Evolutionary conservation across 163 green algal genomes (phyloP).

Genomic region (Scenedesmus sp.): DNA sequence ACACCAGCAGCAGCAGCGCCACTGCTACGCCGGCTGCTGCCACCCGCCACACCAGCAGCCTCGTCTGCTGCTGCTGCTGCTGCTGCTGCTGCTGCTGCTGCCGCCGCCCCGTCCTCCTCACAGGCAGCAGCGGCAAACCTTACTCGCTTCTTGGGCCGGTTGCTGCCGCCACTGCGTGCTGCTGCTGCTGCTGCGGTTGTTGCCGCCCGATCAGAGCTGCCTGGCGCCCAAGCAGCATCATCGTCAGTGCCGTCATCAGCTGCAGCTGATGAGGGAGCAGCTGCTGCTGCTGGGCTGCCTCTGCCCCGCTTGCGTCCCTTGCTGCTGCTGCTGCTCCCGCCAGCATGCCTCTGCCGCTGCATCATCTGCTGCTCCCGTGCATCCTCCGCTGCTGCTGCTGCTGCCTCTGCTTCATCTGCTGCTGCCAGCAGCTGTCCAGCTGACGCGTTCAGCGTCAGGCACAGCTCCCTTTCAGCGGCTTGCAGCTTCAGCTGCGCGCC

Average conservation of each 20-base stretch:
- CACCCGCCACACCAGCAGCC: not conserved
- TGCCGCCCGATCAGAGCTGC: not conserved
- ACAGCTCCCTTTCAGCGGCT: constrained; percentile 76
- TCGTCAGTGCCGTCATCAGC: not conserved
- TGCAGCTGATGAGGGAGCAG: not conserved
- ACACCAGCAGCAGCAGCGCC: not conserved
- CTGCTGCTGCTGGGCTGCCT: not conserved
- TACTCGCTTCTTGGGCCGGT: constrained; percentile 6
- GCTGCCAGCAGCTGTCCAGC: constrained; percentile 56
- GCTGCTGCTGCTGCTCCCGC: constrained; percentile 10
- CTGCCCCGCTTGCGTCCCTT: not conserved
- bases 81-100: not conserved
- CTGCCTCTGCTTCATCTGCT: constrained; percentile 33
- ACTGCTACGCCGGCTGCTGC: not conserved
- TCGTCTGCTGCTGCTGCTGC: not conserved
- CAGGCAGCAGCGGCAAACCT: constrained; percentile 18
- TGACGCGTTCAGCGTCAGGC: constrained; percentile 75
- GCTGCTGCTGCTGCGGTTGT: constrained; percentile 12
- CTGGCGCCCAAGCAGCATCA: not conserved
- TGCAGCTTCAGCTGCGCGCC: constrained; percentile 75
- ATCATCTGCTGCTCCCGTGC: not conserved
- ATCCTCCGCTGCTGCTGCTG: constrained; percentile 3
- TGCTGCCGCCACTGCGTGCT: not conserved
- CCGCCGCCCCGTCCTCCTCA: not conserved
- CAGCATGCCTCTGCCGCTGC: not conserved